phyloP scores from a whole-genome alignment of 108 stramenopile species.

The Halocafeteria seosinensis region DNA sequence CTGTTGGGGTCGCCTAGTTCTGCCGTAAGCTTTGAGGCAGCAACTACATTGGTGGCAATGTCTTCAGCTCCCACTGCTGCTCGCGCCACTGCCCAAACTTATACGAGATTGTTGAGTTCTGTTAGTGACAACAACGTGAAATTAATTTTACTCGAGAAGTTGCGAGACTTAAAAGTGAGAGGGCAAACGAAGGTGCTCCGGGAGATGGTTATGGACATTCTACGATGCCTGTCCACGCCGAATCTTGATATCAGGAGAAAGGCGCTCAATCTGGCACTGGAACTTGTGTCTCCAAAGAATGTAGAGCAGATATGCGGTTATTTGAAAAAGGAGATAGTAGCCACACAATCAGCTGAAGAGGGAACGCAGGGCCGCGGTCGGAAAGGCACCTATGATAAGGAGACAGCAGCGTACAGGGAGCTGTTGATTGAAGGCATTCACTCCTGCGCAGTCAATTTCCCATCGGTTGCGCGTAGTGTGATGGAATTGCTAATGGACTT shows the following conservation, averaged over 20 bases:
- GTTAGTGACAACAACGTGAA: constrained; percentile 97
- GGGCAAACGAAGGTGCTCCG: constrained; percentile 83
- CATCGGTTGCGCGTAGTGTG: constrained; percentile 76
- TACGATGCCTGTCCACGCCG: constrained; percentile 74
- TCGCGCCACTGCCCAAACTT: constrained; percentile 83
- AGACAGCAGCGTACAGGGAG: not conserved
- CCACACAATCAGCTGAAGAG: constrained; percentile 58
- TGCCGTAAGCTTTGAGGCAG: constrained; percentile 92
- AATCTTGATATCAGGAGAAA: constrained; percentile 91
- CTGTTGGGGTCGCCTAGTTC: constrained; percentile 70
- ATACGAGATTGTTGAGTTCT: constrained; percentile 76
- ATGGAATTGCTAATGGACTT: constrained; percentile 90
- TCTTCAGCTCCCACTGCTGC: constrained; percentile 89
- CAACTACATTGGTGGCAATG: constrained; percentile 91
- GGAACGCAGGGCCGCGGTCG: constrained; percentile 34
- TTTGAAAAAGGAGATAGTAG: constrained; percentile 82
- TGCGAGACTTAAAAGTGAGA: constrained; percentile 60
- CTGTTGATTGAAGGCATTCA: constrained; percentile 65
- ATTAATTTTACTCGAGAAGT: constrained; percentile 81
- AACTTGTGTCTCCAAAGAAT: constrained; percentile 70
- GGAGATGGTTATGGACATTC: constrained; percentile 88
- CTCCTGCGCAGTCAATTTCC: constrained; percentile 75
- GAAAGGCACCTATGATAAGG: not conserved
- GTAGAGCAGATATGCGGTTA: constrained; percentile 80
- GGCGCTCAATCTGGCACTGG: constrained; percentile 81